These are phyloP conservation scores for Poteriospumella lacustris DNA, from an alignment of 108 stramenopile genomes.

Conservation along the genomic window DNA sequence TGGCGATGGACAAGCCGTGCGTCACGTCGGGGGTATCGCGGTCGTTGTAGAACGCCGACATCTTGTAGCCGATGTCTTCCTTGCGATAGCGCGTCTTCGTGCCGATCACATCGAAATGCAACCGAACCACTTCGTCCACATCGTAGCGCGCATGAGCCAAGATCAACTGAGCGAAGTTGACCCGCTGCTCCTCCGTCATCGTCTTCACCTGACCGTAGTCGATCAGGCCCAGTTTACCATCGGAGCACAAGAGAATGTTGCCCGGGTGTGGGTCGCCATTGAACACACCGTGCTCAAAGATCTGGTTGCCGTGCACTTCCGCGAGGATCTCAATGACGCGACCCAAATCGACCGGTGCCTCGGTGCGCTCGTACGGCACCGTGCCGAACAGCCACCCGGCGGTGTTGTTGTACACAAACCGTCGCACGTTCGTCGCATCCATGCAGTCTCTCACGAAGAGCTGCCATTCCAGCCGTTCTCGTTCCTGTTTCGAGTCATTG, in stretches of 20 bases:
- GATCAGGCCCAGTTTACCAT: slow-evolving; percentile 32
- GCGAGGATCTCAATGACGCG: slow-evolving; percentile 2
- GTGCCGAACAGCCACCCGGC: neutral
- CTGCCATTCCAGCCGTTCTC: neutral
- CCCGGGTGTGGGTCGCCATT: slow-evolving; percentile 54
- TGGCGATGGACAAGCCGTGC: neutral
- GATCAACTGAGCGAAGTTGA: slow-evolving; percentile 4
- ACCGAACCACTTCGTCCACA: neutral
- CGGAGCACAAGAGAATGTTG: slow-evolving; percentile 29
- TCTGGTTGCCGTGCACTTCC: slow-evolving; percentile 47
- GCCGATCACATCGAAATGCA: slow-evolving; percentile 14
- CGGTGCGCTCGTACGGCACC: slow-evolving; percentile 3
- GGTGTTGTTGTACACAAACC: neutral
- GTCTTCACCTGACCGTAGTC: slow-evolving; percentile 40
- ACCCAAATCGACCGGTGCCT: neutral
- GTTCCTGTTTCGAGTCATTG: neutral
- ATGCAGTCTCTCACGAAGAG: neutral
- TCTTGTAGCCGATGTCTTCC: neutral
- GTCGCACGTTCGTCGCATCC: neutral
- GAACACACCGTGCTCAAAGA: slow-evolving; percentile 40
- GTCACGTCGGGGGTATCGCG: neutral
- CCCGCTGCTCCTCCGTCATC: slow-evolving; percentile 6
- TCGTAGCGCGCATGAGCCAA: slow-evolving; percentile 10
- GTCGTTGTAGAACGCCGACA: neutral
- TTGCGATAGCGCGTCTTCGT: neutral